Evolutionary conservation across 202 grass and related monocot species (phyloP), one percentile per base, ranked within the genome.

Genomic region (Sporobolus alterniflorus): DNA sequence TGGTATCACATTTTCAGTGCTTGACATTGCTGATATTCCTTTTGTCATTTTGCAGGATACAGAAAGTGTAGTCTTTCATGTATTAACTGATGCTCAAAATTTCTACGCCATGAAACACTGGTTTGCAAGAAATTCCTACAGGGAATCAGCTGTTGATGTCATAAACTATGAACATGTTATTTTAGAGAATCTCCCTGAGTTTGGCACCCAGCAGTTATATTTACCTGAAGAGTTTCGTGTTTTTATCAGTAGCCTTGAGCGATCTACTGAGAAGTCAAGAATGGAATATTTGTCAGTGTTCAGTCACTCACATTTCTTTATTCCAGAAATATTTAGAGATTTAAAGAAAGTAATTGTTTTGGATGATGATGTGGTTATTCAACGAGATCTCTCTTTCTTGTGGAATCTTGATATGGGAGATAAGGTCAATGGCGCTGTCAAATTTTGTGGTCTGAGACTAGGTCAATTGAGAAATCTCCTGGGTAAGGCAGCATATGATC

Each of bases 301-400:
- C 81, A 93, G 96, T 86, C 93, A 94, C 83, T 96, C 93, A 16
- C 93, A 98, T 76, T 98, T 96, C 88, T 82, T 94, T 85, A 84
- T 96, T 82, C 87, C 96, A 1, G 93, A 98, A 85, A 93, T 98
- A 90, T 98, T 98, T 82, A 98, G 84, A 77, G 89, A 90, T 88
- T 87, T 98, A 73, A 93, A 90, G 79, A 95, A 91, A 85, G 84
- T 96, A 52, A 71, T 98, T 76, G 73, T 98, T 66, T 84, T 98
- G 69, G 96, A 98, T 75, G 96, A 98, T 90, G 91, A 98, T 87
- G 87, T 98, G 72, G 85, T 98, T 74, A 77, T 98, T 81, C 96
- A 98, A 82, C 88, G 55, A 79, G 96, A 98, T 81, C 75, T 94
- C 57, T 96, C 92, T 88, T 90, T 88, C 67, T 86, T 95, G 46